Conservation (phyloP, 139 green algal genomes). For the Dunaliella primolecta region DNA sequence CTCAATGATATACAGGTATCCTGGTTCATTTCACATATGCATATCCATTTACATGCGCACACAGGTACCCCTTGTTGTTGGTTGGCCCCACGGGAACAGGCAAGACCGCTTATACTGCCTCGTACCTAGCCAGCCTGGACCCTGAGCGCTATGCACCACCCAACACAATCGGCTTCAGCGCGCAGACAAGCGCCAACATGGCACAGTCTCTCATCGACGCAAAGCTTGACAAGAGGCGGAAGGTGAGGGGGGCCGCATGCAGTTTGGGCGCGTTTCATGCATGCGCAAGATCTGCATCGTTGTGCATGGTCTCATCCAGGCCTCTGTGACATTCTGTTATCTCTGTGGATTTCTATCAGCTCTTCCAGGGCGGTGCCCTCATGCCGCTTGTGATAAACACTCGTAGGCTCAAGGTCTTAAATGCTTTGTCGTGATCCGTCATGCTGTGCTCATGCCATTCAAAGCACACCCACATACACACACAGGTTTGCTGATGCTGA, state of each 20-base stretch:
- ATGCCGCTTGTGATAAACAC: not conserved
- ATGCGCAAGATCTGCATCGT: not conserved
- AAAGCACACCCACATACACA: no score
- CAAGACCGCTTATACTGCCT: constrained; percentile 61
- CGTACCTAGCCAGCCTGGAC: constrained; percentile 20
- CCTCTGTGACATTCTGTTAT: no score
- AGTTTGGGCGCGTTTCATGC: no score
- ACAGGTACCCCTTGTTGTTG: constrained; percentile 17
- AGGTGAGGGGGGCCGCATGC: constrained; percentile 36
- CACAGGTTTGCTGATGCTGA: no score
- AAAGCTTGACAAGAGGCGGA: constrained; percentile 71
- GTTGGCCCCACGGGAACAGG: constrained; percentile 56
- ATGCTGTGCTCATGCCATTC: no score
- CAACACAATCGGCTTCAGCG: constrained; percentile 62
- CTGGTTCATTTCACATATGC: no score
- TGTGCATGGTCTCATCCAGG: no score
- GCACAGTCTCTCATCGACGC: constrained; percentile 68
- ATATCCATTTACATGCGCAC: no score
- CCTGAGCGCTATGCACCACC: constrained; percentile 47
- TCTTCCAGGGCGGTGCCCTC: not conserved
- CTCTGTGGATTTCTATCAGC: no score
- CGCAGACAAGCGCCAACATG: constrained; percentile 68
- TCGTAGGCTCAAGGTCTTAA: no score
- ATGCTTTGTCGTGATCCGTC: no score
- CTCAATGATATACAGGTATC: no score